Base-by-base conservation (phyloP, 495 filamentous ascomycete genomes). In the Trichocladium antarcticum region DNA sequence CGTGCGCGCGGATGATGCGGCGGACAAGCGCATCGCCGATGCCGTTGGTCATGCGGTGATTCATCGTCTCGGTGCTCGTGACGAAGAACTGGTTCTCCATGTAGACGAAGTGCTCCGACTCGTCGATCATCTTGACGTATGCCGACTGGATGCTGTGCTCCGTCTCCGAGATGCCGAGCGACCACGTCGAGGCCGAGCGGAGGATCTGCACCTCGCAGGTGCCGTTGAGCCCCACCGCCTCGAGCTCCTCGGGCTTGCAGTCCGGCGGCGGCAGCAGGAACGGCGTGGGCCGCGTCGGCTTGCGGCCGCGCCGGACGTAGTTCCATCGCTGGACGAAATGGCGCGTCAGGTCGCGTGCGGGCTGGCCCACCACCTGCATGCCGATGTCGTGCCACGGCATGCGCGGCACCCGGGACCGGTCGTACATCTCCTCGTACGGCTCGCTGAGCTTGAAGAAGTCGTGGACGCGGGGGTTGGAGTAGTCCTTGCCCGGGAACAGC, bases 301-400 rank as follows among this genome's bases (percentile, higher is more conserved):
- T 95, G 28, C 92, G 81, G 40, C 93, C 88, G 12, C 92, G 89
- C 37, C 96, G 76, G 39, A 99, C 82, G 52, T 95, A 99, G 59
- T 99, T 97, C 92, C 92, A 99, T 52, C 92, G 74, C 66, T 99
- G 92, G n/a, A 97, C 89, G 58, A 99, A 99, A 66, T 97, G 92
- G 14, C 92, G 78, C 19, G 89, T 95, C 39, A 97, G 76, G 68
- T 99, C 92, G 45, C 92, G 75, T 1, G 92, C 92, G 1, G 92
- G 92, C 60, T 97, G 92, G 32, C 92, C 92, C 20, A 97, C 89
- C 21, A 99, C 83, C 67, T 99, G 92, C 92, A 99, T 99, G 10
- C 83, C 81, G 45, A 99, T 92, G 64, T 99, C 92, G 59, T 99
- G 92, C 92, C 92, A 99, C 2, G 93, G 93, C 92, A 97, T 99